Percentiles rank a stretch among this genome's conserved stretches.
phyloP scores from a whole-genome alignment of 2,329 filamentous ascomycete species.

The Fusarium ambrosium region DNA sequence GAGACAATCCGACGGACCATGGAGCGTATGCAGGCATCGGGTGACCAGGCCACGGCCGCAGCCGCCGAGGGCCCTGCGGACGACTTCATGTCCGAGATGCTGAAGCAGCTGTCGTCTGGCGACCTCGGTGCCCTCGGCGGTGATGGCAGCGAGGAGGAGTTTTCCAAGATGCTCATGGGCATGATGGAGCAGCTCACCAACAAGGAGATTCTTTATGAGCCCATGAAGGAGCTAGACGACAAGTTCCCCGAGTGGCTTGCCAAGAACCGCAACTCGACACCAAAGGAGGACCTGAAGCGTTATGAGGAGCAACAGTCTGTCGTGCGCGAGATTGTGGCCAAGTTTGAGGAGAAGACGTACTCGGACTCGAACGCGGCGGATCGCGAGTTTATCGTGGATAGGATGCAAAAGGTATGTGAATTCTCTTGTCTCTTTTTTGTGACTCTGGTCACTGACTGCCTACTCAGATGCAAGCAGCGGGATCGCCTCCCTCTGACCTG shows the following conservation, averaged over 20 bases:
- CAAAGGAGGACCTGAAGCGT: conserved; percentile 79
- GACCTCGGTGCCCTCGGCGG: conserved; percentile 66
- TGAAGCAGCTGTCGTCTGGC: conserved; percentile 82
- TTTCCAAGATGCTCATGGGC: conserved; percentile 93
- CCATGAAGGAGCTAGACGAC: conserved; percentile 95
- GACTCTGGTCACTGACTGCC: conserved; percentile 9
- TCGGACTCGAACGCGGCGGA: conserved; percentile 85
- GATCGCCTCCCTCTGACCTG: conserved; percentile 89
- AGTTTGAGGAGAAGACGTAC: conserved; percentile 88
- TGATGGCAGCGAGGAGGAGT: conserved; percentile 81
- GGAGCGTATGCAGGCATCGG: conserved; percentile 94
- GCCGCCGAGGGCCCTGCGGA: conserved; percentile 76
- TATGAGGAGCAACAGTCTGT: conserved; percentile 85
- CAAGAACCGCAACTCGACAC: conserved; percentile 76
- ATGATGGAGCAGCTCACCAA: conserved; percentile 99
- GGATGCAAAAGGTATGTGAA: conserved; percentile 90
- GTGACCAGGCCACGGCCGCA: conserved; percentile 85
- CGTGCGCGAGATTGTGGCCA: conserved; percentile 87
- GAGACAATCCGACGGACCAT: conserved; percentile 95
- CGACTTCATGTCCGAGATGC: conserved; percentile 90
- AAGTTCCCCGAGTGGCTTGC: conserved; percentile 94
- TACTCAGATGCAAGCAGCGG: conserved; percentile 92
- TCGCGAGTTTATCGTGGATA: conserved; percentile 93
- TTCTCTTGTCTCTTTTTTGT: not conserved
- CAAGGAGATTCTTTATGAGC: conserved; percentile 98